phyloP scores from a whole-genome alignment of 2,329 filamentous ascomycete species.

The Aaosphaeria arxii region DNA sequence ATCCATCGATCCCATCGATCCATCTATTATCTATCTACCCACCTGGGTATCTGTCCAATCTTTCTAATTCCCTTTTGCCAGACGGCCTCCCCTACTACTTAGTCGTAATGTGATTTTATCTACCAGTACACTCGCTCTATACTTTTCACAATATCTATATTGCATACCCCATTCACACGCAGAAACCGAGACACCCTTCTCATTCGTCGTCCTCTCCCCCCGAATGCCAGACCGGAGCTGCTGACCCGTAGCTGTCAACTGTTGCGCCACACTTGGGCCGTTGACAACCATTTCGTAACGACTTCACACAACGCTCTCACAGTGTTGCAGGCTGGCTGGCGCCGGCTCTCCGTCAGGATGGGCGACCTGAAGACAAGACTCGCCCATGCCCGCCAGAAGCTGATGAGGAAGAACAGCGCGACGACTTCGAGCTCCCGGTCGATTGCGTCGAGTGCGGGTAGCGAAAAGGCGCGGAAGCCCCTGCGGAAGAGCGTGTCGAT shows the following conservation, averaged over 20 bases:
- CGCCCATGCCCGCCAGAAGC: constrained; percentile 25
- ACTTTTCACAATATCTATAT: no score
- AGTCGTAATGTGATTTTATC: no score
- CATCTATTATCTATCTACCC: no score
- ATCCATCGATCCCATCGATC: neutral
- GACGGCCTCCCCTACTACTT: no score
- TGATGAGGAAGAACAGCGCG: constrained; percentile 26
- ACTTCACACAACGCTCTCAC: neutral
- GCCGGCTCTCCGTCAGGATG: constrained; percentile 22
- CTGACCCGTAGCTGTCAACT: no score
- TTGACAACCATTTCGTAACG: constrained; percentile 1
- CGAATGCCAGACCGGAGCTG: no score
- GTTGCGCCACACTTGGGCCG: constrained; percentile 1
- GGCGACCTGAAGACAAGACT: constrained; percentile 34
- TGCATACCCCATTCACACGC: no score
- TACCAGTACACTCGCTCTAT: no score
- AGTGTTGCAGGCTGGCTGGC: constrained; percentile 15
- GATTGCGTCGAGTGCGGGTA: constrained; percentile 21
- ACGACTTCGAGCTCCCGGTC: constrained; percentile 21
- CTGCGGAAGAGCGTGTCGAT: constrained; percentile 24
- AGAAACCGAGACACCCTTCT: no score
- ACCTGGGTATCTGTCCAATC: no score
- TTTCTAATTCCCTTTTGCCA: no score
- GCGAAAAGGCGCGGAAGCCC: constrained; percentile 10
- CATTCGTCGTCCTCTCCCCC: no score